These are phyloP conservation scores for apple (Malus domestica) DNA, from an alignment of 306 rosid genomes.

Conservation along the genomic window DNA sequence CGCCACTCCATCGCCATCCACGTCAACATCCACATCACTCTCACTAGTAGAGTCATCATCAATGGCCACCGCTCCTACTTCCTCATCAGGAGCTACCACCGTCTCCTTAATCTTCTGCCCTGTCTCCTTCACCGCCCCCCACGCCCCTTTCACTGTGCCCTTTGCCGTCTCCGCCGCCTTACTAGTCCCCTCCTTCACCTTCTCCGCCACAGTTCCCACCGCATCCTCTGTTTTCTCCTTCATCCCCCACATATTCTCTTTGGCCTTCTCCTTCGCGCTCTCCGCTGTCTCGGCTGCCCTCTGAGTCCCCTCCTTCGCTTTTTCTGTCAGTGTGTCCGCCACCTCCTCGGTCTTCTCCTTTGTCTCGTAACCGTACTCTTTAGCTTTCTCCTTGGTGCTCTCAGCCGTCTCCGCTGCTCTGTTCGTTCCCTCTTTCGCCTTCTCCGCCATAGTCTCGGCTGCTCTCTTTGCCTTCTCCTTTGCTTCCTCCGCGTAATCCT, in stretches of 20 bases:
- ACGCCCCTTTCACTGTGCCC: constrained; percentile 5
- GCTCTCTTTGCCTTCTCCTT: constrained; percentile 9
- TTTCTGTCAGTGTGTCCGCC: constrained; percentile 9
- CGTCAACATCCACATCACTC: background rate
- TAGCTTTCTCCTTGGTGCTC: constrained; percentile 22
- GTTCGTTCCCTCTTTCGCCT: constrained; percentile 12
- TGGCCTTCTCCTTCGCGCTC: constrained; percentile 30
- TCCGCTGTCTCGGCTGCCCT: constrained; percentile 26
- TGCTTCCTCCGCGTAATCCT: constrained; percentile 5
- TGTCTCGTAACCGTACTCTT: constrained; percentile 15
- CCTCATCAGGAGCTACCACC: constrained; percentile 35
- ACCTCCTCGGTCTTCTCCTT: constrained; percentile 32
- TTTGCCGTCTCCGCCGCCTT: background rate
- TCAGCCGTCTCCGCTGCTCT: constrained; percentile 26
- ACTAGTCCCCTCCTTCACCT: constrained; percentile 10
- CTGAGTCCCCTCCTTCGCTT: constrained; percentile 13
- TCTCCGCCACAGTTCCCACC: constrained; percentile 6
- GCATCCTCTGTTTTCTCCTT: constrained; percentile 29
- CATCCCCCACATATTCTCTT: constrained; percentile 22
- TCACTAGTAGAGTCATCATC: background rate
- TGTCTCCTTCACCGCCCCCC: constrained; percentile 29
- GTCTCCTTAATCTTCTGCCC: constrained; percentile 53
- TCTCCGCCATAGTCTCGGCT: constrained; percentile 10
- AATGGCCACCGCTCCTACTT: background rate
- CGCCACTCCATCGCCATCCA: background rate